Evolutionary conservation across 2,329 filamentous ascomycete species (phyloP), one percentile per base, ranked within the genome.

Genomic region (Fusarium sp.): DNA sequence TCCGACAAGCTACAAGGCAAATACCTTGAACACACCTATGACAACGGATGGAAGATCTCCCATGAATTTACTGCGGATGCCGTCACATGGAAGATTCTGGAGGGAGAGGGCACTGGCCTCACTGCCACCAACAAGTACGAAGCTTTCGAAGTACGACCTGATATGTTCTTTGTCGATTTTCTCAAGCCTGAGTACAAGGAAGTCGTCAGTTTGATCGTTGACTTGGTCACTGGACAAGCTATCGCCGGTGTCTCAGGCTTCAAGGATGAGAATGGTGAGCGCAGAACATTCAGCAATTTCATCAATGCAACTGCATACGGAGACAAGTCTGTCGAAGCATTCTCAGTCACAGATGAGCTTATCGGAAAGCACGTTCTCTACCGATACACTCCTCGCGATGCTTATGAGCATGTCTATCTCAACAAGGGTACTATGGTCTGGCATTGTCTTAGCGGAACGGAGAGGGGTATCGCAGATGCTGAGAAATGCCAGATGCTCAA

Each of bases 151-250:
- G 69, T 72, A 2, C 41, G 69, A 5, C 37, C 60, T 9, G 49
- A 54, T 13, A 26, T 71, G 2, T 71, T 71, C 45, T 62, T 72
- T 9, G 37, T 72, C 13, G 69, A 71, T 23, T 71, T 72, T 14
- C 23, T 59, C 38, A 72, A 72, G 10, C 56, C 69, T 9, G 32
- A 20, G 2, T 69, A 72, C 14, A 38, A 69, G 0, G 64, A 72
- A 8, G 44, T 61, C 7, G 60, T 72, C 49, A 72, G 14, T 7
- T 14, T 71, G 20, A 50, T 71, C 1, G 3, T 60, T 14, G 54
- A 72, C 30, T 3, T 38, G 0, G 20, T 0, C 1, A 69, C 64
- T 3, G 68, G 68, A 0, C 60, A 71, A 14, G 56, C 52, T 2
- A 37, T 69, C 0, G 64, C 44, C 0, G 69, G 44, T 12, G 6